These are phyloP conservation scores for Boletus speciosus DNA, from an alignment of 768 basidiomycete genomes.

Conservation along the genomic window DNA sequence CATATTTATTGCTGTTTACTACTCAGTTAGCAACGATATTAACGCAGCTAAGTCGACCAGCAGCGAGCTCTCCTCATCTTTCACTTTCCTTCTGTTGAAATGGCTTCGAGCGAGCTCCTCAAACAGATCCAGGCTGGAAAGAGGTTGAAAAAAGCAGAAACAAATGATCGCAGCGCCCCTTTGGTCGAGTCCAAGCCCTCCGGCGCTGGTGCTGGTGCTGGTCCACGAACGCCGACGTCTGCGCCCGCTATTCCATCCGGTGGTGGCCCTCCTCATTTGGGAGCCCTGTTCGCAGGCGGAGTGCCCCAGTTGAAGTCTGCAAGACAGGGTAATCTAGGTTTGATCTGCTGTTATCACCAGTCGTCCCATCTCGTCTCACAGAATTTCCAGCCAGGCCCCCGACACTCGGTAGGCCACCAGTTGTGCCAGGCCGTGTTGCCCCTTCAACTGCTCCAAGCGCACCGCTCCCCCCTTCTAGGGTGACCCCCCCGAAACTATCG, in stretches of 20 bases:
- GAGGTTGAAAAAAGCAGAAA: slow-evolving; percentile 76
- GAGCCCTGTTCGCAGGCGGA: slow-evolving; percentile 84
- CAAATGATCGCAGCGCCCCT: slow-evolving; percentile 79
- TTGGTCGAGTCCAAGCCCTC: slow-evolving; percentile 45
- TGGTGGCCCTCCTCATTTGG: slow-evolving; percentile 75
- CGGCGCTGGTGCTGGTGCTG: slow-evolving; percentile 42
- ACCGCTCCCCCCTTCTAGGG: slow-evolving; percentile 30
- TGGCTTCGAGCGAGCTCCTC: slow-evolving; percentile 75
- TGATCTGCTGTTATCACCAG: slow-evolving; percentile 16
- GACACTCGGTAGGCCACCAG: slow-evolving; percentile 62
- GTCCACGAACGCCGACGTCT: slow-evolving; percentile 22
- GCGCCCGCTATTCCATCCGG: slow-evolving; percentile 21
- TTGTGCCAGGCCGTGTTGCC: slow-evolving; percentile 51
- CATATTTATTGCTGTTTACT: slow-evolving; percentile 19
- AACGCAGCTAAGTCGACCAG: background rate
- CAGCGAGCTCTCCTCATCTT: background rate
- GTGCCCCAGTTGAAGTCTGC: slow-evolving; percentile 87
- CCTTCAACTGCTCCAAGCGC: slow-evolving; percentile 28
- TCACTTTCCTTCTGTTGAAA: slow-evolving; percentile 22
- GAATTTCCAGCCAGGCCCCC: slow-evolving; percentile 52
- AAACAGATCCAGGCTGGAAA: slow-evolving; percentile 83
- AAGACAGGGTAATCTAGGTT: slow-evolving; percentile 58
- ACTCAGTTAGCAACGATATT: background rate
- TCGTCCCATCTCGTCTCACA: slow-evolving; percentile 8
- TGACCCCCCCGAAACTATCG: slow-evolving; percentile 28